These are phyloP conservation scores for Pleoardoris graminearum DNA, from an alignment of 2,329 filamentous ascomycete species.

Conservation along the genomic window DNA sequence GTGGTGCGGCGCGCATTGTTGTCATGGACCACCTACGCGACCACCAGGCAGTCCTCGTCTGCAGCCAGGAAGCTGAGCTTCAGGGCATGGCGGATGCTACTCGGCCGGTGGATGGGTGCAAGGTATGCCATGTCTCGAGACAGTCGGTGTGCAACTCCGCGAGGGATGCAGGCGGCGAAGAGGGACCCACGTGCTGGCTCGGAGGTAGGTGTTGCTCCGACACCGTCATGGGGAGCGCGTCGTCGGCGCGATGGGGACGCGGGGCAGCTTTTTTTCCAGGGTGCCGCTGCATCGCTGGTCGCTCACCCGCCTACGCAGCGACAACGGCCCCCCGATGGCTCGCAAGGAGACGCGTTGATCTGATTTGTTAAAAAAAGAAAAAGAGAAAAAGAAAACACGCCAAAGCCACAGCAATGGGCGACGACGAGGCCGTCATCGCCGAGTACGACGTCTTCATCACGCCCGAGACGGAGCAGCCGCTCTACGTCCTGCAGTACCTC, in stretches of 20 bases:
- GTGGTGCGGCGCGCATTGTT: neutral
- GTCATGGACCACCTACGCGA: constrained; percentile 68
- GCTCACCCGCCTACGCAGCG: neutral
- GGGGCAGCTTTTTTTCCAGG: constrained; percentile 27
- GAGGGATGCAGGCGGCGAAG: neutral
- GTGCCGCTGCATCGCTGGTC: too few species aligned
- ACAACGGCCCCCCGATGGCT: constrained; percentile 24
- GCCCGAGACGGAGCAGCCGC: constrained; percentile 62
- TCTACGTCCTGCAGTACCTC: constrained; percentile 85
- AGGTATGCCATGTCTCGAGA: constrained; percentile 78
- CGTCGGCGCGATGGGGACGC: constrained; percentile 12
- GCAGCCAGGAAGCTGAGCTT: constrained; percentile 74
- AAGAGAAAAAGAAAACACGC: too few species aligned
- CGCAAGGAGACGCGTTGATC: constrained; percentile 24
- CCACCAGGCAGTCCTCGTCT: constrained; percentile 78
- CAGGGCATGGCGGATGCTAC: constrained; percentile 86
- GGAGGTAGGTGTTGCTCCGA: constrained; percentile 39
- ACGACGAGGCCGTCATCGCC: constrained; percentile 54
- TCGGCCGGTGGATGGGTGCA: constrained; percentile 88
- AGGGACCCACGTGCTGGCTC: constrained; percentile 12
- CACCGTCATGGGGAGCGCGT: constrained; percentile 27
- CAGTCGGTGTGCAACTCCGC: constrained; percentile 16
- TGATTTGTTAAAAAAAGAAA: too few species aligned
- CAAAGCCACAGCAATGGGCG: constrained; percentile 29
- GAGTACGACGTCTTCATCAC: constrained; percentile 87